These are phyloP conservation scores for Typha latifolia DNA, from an alignment of 176 grass and related monocot genomes.

Conservation along the genomic window DNA sequence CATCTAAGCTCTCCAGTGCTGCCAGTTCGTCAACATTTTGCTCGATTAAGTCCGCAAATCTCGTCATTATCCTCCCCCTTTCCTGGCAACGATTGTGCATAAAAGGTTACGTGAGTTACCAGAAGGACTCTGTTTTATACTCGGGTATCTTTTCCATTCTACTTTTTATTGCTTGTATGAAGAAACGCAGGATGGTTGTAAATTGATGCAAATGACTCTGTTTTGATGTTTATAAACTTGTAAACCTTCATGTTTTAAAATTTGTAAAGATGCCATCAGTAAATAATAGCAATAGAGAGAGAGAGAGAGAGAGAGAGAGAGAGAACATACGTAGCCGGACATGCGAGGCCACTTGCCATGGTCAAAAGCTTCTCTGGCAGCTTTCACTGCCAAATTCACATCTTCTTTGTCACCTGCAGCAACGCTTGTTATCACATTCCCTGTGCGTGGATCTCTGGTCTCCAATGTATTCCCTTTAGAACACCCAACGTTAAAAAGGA, in stretches of 20 bases:
- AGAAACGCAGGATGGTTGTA: too few relatives aligned
- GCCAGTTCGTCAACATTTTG: conserved; percentile 38
- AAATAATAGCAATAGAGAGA: background rate
- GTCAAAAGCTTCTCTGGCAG: conserved; percentile 56
- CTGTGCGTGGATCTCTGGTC: conserved; percentile 59
- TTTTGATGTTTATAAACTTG: too few relatives aligned
- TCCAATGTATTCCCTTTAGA: conserved; percentile 44
- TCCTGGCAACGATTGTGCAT: conserved; percentile 22
- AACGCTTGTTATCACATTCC: conserved; percentile 38
- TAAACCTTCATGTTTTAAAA: too few relatives aligned
- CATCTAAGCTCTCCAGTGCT: conserved; percentile 43
- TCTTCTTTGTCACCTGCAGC: conserved; percentile 57
- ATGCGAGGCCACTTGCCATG: conserved; percentile 70
- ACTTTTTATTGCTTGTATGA: too few relatives aligned
- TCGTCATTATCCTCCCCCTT: conserved; percentile 37
- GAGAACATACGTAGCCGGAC: conserved; percentile 42
- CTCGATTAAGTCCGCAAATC: conserved; percentile 46
- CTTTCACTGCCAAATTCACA: conserved; percentile 44
- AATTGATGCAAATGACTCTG: too few relatives aligned
- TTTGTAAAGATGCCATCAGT: too few relatives aligned
- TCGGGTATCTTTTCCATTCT: background rate
- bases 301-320: background rate
- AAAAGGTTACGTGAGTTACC: background rate
- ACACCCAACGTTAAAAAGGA: background rate
- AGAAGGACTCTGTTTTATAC: background rate